Evolutionary conservation across 805 yeast genomes (phyloP), one percentile per base, ranked within the genome.

Genomic region (Ogataea dorogensis): DNA sequence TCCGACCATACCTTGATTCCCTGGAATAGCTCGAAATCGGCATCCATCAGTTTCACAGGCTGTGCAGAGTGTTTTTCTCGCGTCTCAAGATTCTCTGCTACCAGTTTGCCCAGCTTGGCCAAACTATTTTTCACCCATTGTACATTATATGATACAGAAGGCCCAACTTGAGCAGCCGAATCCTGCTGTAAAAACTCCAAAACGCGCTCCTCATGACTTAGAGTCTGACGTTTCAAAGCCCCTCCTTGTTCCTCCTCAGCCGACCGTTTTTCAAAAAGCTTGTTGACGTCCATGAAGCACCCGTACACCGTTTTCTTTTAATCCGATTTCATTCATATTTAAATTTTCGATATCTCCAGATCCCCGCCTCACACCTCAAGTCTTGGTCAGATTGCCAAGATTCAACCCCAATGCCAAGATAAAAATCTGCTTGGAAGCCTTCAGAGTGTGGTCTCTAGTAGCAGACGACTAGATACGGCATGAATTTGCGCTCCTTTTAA

Each of bases 1-100:
- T 51, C 56, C 12, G 47, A 39, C 31, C 50, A 33, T 2, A 26
- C 33, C 33, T 47, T 46, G 15, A 52, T 28, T 4, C 33, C 44
- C 24, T 49, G 46, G 12, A 34, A 39, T 14, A 52, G 30, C 13
- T 43, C 43, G 15, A 37, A 49, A 23, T 52, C 56, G 17, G 46
- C 44, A 16, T 49, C 51, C 35, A 49, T 36, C 22, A 49, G 28
- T 28, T 35, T 42, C 24, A 38, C 13, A 5, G 47, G 48, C 19
- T 43, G 42, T 4, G 21, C 24, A 7, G 31, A 31, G n/a, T 33
- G 42, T 17, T 38, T 38, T 6, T 27, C 39, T 3, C 47, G 36
- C 11, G 27, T 28, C 23, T 42, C 47, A 14, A 34, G 14, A 26
- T 42, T 50, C 12, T 17, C 10, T 1, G 35, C 22, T 14, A 47